phyloP scores from a whole-genome alignment of 768 basidiomycete genomes.

The Lepiota venenata region DNA sequence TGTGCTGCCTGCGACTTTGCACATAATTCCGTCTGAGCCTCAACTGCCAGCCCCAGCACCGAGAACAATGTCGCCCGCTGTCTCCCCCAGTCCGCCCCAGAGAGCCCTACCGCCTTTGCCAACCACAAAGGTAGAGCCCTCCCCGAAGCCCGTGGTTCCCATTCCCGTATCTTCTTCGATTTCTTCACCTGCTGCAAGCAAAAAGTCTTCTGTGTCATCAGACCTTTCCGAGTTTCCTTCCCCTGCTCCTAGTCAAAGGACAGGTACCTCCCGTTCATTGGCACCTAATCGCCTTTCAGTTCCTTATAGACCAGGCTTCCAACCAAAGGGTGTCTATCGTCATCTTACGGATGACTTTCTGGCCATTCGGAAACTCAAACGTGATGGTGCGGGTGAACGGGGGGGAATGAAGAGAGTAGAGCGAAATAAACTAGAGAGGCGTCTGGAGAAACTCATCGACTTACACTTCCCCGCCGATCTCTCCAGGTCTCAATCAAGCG shows the following conservation, averaged over 20 bases:
- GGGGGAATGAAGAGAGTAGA: slow-evolving; percentile 58
- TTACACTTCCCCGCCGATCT: slow-evolving; percentile 56
- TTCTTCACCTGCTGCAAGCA: background rate
- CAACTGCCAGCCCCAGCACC: background rate
- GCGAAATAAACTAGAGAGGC: slow-evolving; percentile 77
- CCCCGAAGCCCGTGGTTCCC: background rate
- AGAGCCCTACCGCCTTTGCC: slow-evolving; percentile 8
- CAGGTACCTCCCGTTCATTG: slow-evolving; percentile 4
- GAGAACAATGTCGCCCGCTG: background rate
- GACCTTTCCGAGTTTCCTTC: background rate
- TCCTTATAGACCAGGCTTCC: slow-evolving; percentile 89
- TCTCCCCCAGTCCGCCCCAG: slow-evolving; percentile 6
- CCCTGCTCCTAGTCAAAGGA: background rate
- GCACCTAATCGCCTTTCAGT: slow-evolving; percentile 30
- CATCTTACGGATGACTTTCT: slow-evolving; percentile 83
- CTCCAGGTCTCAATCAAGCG: slow-evolving; percentile 3
- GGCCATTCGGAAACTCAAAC: slow-evolving; percentile 36
- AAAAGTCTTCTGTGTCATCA: background rate
- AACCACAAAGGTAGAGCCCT: background rate
- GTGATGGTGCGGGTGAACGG: slow-evolving; percentile 32
- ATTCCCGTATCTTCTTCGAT: background rate
- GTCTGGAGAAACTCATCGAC: slow-evolving; percentile 83
- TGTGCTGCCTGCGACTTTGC: background rate
- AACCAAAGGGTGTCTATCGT: slow-evolving; percentile 82
- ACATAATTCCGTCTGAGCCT: slow-evolving; percentile 7